phyloP scores from a whole-genome alignment of 2,329 filamentous ascomycete species.

The Aspergillus tanneri region DNA sequence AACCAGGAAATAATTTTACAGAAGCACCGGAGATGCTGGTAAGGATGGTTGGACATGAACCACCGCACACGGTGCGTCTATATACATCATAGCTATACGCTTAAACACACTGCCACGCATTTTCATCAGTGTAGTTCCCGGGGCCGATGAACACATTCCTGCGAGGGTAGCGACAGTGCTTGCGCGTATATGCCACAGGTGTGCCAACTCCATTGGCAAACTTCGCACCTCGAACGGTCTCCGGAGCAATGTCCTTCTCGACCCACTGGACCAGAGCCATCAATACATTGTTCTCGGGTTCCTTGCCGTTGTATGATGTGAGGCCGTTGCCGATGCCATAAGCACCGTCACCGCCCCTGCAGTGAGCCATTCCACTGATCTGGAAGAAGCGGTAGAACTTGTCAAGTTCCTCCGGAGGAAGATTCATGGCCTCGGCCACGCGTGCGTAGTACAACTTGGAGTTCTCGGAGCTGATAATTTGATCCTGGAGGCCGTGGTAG shows the following conservation, averaged over 20 bases:
- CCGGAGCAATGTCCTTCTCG: conserved; percentile 44
- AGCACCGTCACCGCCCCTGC: conserved; percentile 44
- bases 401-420: conserved; percentile 34
- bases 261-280: conserved; percentile 52
- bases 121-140: conserved; percentile 35
- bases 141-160: conserved; percentile 35
- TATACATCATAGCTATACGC: not conserved
- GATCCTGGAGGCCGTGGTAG: conserved; percentile 46
- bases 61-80: no score
- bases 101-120: conserved; percentile 36
- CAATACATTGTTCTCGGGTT: conserved; percentile 49
- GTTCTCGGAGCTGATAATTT: conserved; percentile 54
- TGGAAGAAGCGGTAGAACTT: conserved; percentile 51
- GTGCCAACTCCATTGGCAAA: conserved; percentile 42
- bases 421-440: conserved; percentile 42
- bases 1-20: no score
- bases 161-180: conserved; percentile 48
- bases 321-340: conserved; percentile 42
- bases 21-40: no score
- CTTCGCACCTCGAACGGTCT: conserved; percentile 46
- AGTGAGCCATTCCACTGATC: conserved; percentile 58
- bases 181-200: conserved; percentile 45
- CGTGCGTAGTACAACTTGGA: conserved; percentile 54
- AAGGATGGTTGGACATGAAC: no score
- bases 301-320: conserved; percentile 18